Percentiles rank a stretch among this genome's conserved stretches.
These are phyloP conservation scores for Acanthamoeba royreba DNA, from an alignment of 208 protist species.

Conservation along the genomic window DNA sequence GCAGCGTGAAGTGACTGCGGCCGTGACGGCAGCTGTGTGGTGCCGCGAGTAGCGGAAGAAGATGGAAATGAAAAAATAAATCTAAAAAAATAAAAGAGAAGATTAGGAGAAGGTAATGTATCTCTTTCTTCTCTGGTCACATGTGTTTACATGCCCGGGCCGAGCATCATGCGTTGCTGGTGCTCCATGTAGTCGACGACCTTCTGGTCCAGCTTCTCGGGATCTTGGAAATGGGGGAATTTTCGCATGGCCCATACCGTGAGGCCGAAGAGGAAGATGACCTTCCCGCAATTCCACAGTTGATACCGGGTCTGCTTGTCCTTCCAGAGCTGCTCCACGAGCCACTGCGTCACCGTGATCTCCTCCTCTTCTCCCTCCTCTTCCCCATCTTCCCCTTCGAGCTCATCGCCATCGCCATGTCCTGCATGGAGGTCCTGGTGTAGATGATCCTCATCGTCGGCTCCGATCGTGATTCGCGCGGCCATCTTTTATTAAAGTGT, in stretches of 20 bases:
- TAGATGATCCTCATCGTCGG: not conserved
- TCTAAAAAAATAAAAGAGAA: too few relatives aligned
- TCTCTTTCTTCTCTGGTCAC: too few relatives aligned
- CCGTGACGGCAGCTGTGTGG: too few relatives aligned
- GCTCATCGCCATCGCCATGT: not conserved
- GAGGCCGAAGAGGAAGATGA: not conserved
- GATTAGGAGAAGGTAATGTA: too few relatives aligned
- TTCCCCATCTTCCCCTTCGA: not conserved
- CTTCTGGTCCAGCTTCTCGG: not conserved
- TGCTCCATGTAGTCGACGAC: not conserved
- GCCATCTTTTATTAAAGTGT: not conserved
- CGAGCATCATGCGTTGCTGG: not conserved
- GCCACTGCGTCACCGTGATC: not conserved
- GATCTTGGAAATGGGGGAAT: not conserved
- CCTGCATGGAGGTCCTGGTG: too few relatives aligned
- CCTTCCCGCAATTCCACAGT: not conserved
- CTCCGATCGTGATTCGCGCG: not conserved
- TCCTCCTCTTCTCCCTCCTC: not conserved
- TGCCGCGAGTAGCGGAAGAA: too few relatives aligned
- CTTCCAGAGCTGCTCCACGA: not conserved
- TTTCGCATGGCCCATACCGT: not conserved
- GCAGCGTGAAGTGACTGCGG: too few relatives aligned
- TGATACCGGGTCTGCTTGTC: not conserved
- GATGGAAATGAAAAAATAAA: too few relatives aligned
- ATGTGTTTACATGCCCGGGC: not conserved